phyloP scores from a whole-genome alignment of 192 early-diverging fungal genomes.

The Coemansia umbellata region DNA sequence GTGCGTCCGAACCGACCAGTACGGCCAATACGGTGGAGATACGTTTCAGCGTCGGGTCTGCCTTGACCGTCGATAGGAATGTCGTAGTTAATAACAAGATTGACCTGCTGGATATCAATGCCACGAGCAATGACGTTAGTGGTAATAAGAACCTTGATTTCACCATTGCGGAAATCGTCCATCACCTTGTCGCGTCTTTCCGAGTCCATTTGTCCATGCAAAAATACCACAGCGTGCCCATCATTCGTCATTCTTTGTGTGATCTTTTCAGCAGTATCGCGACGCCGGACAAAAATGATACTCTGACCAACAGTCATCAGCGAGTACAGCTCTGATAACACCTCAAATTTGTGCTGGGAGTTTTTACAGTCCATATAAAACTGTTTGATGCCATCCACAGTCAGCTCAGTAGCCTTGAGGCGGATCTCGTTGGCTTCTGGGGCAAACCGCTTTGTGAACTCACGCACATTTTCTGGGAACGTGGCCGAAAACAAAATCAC shows the following conservation, averaged over 20 bases:
- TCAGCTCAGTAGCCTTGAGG: conserved; percentile 82
- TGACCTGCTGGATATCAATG: conserved; percentile 95
- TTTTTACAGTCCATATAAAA: conserved; percentile 92
- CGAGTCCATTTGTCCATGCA: conserved; percentile 80
- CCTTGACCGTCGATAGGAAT: conserved; percentile 68
- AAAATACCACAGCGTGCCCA: conserved; percentile 76
- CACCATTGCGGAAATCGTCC: conserved; percentile 86
- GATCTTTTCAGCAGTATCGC: conserved; percentile 81
- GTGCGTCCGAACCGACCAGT: conserved; percentile 96
- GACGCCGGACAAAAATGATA: conserved; percentile 89
- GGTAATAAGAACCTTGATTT: conserved; percentile 90
- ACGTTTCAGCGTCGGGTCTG: conserved; percentile 86
- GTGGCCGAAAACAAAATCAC: conserved; percentile 95
- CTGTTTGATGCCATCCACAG: conserved; percentile 92
- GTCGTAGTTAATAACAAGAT: conserved; percentile 95
- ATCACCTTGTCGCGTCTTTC: conserved; percentile 84
- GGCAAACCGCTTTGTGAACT: conserved; percentile 78
- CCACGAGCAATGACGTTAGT: conserved; percentile 97
- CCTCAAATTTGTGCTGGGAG: conserved; percentile 76
- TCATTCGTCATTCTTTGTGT: conserved; percentile 67
- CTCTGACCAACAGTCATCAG: conserved; percentile 92
- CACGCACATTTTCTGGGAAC: conserved; percentile 72
- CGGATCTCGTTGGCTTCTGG: conserved; percentile 83
- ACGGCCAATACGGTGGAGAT: conserved; percentile 96
- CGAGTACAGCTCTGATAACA: conserved; percentile 66